Conservation (phyloP, 108 stramenopile genomes). For the Nannochloropsis salina region DNA sequence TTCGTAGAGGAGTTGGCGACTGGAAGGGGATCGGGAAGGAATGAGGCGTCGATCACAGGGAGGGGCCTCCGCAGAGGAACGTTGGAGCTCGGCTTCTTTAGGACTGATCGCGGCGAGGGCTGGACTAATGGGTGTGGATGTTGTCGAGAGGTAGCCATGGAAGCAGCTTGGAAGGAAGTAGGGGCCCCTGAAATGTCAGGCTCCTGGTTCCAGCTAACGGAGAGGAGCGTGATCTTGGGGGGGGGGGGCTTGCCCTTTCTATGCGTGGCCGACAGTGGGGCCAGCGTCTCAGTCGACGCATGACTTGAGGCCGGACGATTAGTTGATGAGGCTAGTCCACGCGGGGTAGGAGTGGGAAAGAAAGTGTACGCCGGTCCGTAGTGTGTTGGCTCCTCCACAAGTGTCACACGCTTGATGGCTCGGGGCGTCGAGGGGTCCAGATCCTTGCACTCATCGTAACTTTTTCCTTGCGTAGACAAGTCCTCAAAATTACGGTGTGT, state of each 20-base stretch:
- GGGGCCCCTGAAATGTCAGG: neutral
- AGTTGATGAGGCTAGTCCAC: neutral
- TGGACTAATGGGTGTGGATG: neutral
- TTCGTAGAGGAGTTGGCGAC: too few relatives aligned
- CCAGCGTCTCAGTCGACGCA: too few relatives aligned
- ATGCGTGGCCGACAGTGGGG: neutral
- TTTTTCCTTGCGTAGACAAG: neutral
- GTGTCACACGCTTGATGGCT: neutral
- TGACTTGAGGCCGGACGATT: too few relatives aligned
- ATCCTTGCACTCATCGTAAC: neutral
- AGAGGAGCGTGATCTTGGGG: neutral
- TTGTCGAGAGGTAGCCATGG: neutral
- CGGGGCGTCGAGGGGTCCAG: neutral
- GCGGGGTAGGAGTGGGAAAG: neutral
- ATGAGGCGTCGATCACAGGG: too few relatives aligned
- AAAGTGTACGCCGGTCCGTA: neutral
- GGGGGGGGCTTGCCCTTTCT: neutral
- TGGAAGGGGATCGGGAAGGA: too few relatives aligned
- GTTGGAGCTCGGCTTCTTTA: slow-evolving; percentile 4
- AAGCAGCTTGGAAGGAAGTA: neutral
- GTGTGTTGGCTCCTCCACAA: neutral
- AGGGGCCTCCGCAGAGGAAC: neutral
- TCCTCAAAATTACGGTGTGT: too few relatives aligned
- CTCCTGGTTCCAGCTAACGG: slow-evolving; percentile 13
- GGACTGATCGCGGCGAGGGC: neutral